Conservation (phyloP, 2,329 filamentous ascomycete genomes). For the Alternaria brassicae region DNA sequence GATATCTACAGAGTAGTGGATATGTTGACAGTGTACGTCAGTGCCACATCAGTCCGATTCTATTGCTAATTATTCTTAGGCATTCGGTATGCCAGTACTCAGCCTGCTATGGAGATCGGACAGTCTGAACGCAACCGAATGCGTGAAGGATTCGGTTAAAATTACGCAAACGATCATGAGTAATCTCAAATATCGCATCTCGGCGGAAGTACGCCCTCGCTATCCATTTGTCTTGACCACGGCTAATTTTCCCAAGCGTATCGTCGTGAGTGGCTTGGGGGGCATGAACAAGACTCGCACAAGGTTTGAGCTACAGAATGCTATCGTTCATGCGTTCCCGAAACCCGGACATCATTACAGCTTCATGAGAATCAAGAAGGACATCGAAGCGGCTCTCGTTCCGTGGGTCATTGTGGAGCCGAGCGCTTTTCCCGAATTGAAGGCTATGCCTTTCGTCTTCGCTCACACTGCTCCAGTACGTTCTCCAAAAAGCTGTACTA, state of each 20-base stretch:
- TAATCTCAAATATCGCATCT: neutral
- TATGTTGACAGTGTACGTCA: neutral
- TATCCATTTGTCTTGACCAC: neutral
- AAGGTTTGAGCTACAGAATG: neutral
- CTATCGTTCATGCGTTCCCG: neutral
- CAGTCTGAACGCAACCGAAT: neutral
- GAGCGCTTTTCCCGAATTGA: conserved; percentile 10
- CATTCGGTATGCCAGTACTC: neutral
- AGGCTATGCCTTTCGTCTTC: conserved; percentile 18
- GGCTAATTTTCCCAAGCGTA: neutral
- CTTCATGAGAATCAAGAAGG: neutral
- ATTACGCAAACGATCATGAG: conserved; percentile 4
- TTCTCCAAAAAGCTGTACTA: neutral
- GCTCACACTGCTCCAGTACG: conserved; percentile 21
- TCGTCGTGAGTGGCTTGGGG: neutral
- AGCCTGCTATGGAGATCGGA: conserved; percentile 3
- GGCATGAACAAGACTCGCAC: neutral
- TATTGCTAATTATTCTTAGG: neutral
- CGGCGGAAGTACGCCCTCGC: neutral
- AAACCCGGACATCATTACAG: neutral
- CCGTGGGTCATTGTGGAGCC: conserved; percentile 19
- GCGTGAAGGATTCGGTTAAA: neutral
- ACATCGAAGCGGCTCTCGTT: conserved; percentile 14
- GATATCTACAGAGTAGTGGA: neutral
- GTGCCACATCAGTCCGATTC: neutral